phyloP scores from a whole-genome alignment of 768 basidiomycete genomes.

The Daedaleopsis nitida region DNA sequence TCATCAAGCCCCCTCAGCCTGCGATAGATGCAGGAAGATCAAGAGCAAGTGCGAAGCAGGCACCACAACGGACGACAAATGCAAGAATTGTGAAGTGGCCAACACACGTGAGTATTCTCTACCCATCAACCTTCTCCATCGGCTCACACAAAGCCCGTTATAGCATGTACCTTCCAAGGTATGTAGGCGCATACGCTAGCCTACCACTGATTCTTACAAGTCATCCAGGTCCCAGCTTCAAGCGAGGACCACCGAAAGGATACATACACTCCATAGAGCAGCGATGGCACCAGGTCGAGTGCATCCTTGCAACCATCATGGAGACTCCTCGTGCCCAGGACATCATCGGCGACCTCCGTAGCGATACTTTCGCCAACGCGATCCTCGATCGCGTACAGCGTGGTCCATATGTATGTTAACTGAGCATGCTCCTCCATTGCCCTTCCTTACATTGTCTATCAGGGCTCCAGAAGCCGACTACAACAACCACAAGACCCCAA shows the following conservation, averaged over 20 bases:
- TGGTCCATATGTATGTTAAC: constrained; percentile 69
- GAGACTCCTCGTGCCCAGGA: constrained; percentile 66
- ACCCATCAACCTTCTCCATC: neutral
- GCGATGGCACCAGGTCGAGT: constrained; percentile 90
- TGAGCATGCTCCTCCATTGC: neutral
- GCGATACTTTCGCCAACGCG: constrained; percentile 76
- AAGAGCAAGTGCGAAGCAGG: constrained; percentile 83
- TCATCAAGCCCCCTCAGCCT: constrained; percentile 47
- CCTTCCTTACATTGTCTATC: constrained; percentile 9
- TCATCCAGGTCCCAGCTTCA: constrained; percentile 68
- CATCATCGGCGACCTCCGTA: constrained; percentile 62
- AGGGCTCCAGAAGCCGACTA: constrained; percentile 72
- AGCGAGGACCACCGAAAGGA: constrained; percentile 85
- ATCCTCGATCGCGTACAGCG: constrained; percentile 76
- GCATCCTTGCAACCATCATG: constrained; percentile 80
- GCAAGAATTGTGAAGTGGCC: constrained; percentile 55
- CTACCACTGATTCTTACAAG: neutral
- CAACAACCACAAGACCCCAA: constrained; percentile 9
- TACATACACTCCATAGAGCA: constrained; percentile 94
- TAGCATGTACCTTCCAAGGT: constrained; percentile 58
- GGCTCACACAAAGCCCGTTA: constrained; percentile 19
- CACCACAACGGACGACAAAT: constrained; percentile 59
- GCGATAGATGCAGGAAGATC: constrained; percentile 85
- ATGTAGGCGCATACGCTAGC: constrained; percentile 46
- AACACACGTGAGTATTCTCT: constrained; percentile 27